Base-by-base conservation (phyloP, 2,329 filamentous ascomycete genomes). In the Emydomyces testavorans region DNA sequence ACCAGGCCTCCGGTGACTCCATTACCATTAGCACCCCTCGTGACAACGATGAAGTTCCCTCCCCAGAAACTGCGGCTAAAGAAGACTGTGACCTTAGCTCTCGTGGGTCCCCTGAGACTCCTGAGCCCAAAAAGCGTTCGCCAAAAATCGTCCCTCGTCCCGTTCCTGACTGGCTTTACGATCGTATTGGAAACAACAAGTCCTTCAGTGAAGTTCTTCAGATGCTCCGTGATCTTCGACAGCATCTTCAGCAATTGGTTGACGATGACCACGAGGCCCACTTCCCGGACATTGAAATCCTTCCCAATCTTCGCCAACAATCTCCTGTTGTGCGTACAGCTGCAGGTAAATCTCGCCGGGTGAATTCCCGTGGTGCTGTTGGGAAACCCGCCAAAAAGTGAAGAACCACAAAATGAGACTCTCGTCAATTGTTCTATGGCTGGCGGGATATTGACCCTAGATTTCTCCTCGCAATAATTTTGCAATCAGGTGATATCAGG, bases 251-350 rank as follows among this genome's bases (percentile, higher is more conserved):
- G 1, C 23, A 35, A 6, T 42, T 58, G n/a, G 34, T 38, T 7
- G 44, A 45, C 2, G 29, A 53, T 21, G 20, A 53, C 32, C 35
- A 52, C 43, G 35, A 52, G 52, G 6, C 53, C 53, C 16, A 54
- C 42, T 68, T 68, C 43, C 65, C 65, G 0, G 65, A 68, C 53
- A 61, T 68, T 34, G 65, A 67, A 51, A 65, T 68, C 34, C 50
- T 68, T 36, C 65, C 65, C 1, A 57, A 53, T 4, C 64, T 66
- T 48, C 50, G 42, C 16, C 50, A 49, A 28, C 43, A 39, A 24
- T n/a, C 37, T n/a, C 23, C 31, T n/a, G 24, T 26, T 24, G 16
- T 46, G 18, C 50, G 36, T 24, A 31, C 36, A 4, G 34, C 10
- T 37, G 20, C 16, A 13, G 10, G 35, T 16, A 29, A 44, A 13